Evolutionary conservation across 2,329 filamentous ascomycete species (phyloP).

Genomic region (Cercospora beticola): DNA sequence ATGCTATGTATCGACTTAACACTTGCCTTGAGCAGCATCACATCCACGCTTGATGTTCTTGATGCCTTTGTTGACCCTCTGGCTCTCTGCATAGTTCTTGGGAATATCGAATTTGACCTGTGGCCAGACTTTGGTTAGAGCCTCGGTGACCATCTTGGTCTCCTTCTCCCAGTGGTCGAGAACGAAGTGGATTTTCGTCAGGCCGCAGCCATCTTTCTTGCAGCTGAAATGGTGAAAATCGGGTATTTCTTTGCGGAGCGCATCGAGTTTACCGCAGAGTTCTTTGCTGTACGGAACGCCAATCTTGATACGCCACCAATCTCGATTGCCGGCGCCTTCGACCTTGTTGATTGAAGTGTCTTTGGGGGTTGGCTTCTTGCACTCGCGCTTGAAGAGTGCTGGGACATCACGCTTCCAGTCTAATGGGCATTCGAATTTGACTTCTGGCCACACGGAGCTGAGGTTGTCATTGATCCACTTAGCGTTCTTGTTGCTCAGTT

Average conservation of each 20-base stretch:
- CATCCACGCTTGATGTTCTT: not conserved
- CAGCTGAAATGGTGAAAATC: not conserved
- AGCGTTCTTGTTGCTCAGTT: not conserved
- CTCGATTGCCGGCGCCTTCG: not conserved
- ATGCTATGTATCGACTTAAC: not conserved
- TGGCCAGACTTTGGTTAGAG: not conserved
- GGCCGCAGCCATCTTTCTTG: not conserved
- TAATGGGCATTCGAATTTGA: not conserved
- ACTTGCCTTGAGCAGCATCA: not conserved
- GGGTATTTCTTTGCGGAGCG: not conserved
- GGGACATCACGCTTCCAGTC: not conserved
- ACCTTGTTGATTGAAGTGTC: not conserved
- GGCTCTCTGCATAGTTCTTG: not conserved
- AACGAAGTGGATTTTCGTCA: not conserved
- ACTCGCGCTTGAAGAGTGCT: not conserved
- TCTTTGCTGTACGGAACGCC: not conserved
- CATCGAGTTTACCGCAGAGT: not conserved
- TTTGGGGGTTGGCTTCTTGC: not conserved
- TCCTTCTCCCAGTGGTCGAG: not conserved
- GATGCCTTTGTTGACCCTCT: not conserved
- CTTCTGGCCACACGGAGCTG: not conserved
- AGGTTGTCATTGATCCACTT: not conserved
- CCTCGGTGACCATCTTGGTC: not conserved
- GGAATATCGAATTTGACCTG: not conserved
- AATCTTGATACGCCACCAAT: constrained; percentile 3